Conservation (phyloP, 129 eudicot genomes). For the Saposhnikovia divaricata region DNA sequence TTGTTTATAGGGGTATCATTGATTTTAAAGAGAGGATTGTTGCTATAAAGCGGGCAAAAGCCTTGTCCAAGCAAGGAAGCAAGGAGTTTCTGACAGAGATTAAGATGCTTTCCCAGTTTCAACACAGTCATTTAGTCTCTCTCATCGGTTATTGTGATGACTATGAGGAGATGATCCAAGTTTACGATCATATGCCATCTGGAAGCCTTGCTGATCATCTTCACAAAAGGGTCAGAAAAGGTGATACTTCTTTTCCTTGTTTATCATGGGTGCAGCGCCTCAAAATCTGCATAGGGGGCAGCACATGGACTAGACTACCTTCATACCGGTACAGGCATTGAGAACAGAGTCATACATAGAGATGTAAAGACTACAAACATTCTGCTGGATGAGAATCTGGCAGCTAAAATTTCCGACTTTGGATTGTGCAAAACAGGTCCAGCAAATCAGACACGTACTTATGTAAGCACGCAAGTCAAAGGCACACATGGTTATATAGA, state of each 20-base stretch:
- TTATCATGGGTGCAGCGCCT: slow-evolving; percentile 32
- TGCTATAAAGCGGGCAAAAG: slow-evolving; percentile 33
- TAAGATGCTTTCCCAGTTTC: slow-evolving; percentile 30
- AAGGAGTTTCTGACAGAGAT: slow-evolving; percentile 30
- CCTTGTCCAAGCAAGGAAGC: slow-evolving; percentile 30
- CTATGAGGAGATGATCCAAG: slow-evolving; percentile 27
- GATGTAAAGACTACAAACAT: not conserved
- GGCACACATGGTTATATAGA: too few relatives aligned
- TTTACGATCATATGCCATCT: slow-evolving; percentile 20
- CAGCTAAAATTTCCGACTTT: too few relatives aligned
- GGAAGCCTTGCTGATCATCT: slow-evolving; percentile 29
- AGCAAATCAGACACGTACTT: too few relatives aligned
- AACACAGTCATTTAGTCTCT: slow-evolving; percentile 28
- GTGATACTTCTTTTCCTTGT: not conserved
- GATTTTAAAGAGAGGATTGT: slow-evolving; percentile 9
- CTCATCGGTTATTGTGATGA: slow-evolving; percentile 26
- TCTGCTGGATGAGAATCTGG: too few relatives aligned
- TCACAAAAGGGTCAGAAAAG: slow-evolving; percentile 2
- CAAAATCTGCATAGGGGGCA: slow-evolving; percentile 31
- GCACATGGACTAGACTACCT: slow-evolving; percentile 36
- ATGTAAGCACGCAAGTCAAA: too few relatives aligned
- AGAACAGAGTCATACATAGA: too few relatives aligned
- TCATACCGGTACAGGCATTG: slow-evolving; percentile 26
- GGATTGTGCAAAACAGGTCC: too few relatives aligned
- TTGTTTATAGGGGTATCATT: not conserved